Evolutionary conservation across 768 basidiomycete genomes (phyloP).

Genomic region (Hygrocybe punicea): DNA sequence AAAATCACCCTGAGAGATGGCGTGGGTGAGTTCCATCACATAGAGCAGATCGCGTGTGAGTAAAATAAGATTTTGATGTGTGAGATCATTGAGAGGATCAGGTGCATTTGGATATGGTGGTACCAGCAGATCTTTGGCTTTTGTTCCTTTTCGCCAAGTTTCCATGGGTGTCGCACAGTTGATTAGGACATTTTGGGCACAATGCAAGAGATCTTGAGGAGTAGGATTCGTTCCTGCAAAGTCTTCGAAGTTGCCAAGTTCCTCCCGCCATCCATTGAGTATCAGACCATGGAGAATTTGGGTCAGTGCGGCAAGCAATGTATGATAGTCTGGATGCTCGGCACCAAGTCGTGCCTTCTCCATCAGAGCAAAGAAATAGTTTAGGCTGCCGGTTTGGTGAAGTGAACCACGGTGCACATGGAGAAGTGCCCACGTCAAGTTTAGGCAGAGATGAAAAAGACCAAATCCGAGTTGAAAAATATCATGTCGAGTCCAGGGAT

Average conservation of each 20-base stretch:
- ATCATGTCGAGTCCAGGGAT: constrained; percentile 20
- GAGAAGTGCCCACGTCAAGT: constrained; percentile 32
- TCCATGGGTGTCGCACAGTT: not conserved
- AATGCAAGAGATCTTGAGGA: not conserved
- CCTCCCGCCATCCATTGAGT: constrained; percentile 29
- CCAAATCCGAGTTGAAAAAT: constrained; percentile 27
- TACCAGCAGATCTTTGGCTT: too few species aligned
- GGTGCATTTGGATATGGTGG: too few species aligned
- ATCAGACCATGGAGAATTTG: constrained; percentile 35
- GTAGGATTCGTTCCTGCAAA: not conserved
- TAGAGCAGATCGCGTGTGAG: too few species aligned
- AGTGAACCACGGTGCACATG: constrained; percentile 27
- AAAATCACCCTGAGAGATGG: too few species aligned
- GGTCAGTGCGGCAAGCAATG: constrained; percentile 23
- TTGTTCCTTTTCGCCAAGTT: too few species aligned
- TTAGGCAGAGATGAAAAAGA: constrained; percentile 35
- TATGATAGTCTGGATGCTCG: constrained; percentile 36
- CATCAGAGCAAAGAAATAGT: constrained; percentile 29
- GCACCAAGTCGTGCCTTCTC: constrained; percentile 30
- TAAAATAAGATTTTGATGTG: too few species aligned
- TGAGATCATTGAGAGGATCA: too few species aligned
- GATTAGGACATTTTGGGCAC: not conserved
- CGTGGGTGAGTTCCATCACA: too few species aligned
- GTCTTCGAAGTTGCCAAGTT: not conserved
- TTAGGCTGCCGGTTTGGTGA: constrained; percentile 21